These are phyloP conservation scores for Phaeoacremonium minimum DNA, from an alignment of 2,329 filamentous ascomycete genomes.

Conservation along the genomic window DNA sequence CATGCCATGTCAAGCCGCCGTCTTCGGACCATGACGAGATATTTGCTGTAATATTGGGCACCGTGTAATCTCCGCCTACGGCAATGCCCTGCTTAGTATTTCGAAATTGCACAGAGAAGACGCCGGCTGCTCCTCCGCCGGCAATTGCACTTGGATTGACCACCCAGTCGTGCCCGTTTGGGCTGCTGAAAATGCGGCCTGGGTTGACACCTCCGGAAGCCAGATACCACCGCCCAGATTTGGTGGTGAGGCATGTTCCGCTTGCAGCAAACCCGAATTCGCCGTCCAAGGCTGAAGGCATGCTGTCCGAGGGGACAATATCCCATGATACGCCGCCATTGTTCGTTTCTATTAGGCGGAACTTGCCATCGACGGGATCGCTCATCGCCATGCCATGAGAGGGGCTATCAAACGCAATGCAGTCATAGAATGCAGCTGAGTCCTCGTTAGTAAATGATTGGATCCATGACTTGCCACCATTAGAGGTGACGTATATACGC, in stretches of 20 bases:
- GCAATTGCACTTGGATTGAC: conserved; percentile 17
- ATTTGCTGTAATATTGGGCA: conserved; percentile 11
- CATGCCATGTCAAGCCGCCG: conserved; percentile 21
- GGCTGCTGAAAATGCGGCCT: conserved; percentile 19
- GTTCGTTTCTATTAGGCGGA: conserved; percentile 23
- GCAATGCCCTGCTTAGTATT: conserved; percentile 19
- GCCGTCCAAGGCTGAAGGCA: conserved; percentile 18
- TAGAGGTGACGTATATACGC: conserved; percentile 22
- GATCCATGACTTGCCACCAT: conserved; percentile 21
- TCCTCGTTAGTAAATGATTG: conserved; percentile 21
- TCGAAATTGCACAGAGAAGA: conserved; percentile 25
- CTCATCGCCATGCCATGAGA: conserved; percentile 22
- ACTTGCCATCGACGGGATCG: conserved; percentile 25
- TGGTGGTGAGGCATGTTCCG: conserved; percentile 23
- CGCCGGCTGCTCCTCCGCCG: conserved; percentile 20
- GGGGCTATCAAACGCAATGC: conserved; percentile 20
- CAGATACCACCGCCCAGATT: conserved; percentile 22
- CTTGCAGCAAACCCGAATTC: conserved; percentile 26
- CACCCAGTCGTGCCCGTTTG: conserved; percentile 21
- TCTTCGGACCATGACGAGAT: conserved; percentile 24
- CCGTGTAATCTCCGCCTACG: conserved; percentile 23
- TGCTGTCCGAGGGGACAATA: conserved; percentile 15
- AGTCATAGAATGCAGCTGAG: conserved; percentile 25
- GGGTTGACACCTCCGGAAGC: conserved; percentile 21
- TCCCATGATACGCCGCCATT: conserved; percentile 22